Percentiles rank a stretch among this genome's conserved stretches.
Conservation (phyloP, 257 asterid species). For the Solanum appendiculatum region DNA sequence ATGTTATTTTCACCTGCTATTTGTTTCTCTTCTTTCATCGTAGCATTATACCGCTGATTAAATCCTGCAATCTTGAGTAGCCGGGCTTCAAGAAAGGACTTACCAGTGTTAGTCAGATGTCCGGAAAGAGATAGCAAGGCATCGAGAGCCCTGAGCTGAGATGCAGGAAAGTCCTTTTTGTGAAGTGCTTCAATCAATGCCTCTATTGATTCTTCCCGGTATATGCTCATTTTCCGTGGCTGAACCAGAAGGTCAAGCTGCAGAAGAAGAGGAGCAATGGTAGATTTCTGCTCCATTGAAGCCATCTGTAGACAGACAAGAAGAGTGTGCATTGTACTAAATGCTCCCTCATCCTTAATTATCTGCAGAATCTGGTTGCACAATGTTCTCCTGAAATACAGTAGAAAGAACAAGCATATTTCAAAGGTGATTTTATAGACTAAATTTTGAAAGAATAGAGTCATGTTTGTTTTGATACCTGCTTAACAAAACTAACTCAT, state of each 20-base stretch:
- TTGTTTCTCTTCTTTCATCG: constrained; percentile 28
- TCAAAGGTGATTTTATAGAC: background rate
- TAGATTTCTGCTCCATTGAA: constrained; percentile 72
- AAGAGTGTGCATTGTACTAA: constrained; percentile 70
- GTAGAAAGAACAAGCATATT: background rate
- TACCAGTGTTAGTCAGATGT: constrained; percentile 29
- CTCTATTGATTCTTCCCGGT: constrained; percentile 78
- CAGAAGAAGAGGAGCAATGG: constrained; percentile 66
- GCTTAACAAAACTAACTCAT: constrained; percentile 57
- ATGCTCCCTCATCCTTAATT: constrained; percentile 76
- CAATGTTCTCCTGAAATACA: constrained; percentile 38
- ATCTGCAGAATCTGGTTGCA: constrained; percentile 54
- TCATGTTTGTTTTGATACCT: constrained; percentile 25
- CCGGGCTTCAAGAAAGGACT: constrained; percentile 49
- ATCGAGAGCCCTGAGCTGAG: constrained; percentile 53
- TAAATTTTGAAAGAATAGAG: background rate
- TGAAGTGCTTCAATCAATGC: constrained; percentile 59
- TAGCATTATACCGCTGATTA: constrained; percentile 31
- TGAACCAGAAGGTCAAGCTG: constrained; percentile 75
- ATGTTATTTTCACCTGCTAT: constrained; percentile 20
- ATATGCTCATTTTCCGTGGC: constrained; percentile 79
- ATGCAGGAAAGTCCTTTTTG: constrained; percentile 56
- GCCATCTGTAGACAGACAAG: constrained; percentile 72
- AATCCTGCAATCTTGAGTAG: constrained; percentile 59
- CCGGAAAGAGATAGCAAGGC: constrained; percentile 58